Evolutionary conservation across 139 green algal species (phyloP), one percentile per base, ranked within the genome.

Genomic region (Auxenochlorella pyrenoidosa): DNA sequence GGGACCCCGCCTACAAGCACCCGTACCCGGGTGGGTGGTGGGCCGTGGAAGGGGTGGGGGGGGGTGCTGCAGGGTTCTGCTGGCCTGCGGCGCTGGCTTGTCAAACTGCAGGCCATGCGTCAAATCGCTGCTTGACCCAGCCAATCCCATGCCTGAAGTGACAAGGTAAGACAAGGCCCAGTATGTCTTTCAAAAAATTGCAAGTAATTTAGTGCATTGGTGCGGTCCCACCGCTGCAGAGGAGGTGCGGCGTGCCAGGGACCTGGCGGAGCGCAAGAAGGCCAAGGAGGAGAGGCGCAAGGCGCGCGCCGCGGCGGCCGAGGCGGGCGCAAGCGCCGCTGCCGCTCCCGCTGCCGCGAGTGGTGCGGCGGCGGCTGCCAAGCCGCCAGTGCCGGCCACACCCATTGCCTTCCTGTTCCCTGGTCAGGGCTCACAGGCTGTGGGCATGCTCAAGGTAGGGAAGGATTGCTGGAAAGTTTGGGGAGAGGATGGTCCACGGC

Each of bases 331-430:
- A 5, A 80, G n/a, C 3, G 32, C 72, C 0, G 0, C 22, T 0
- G 77, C 84, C 4, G 40, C 70, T 1, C 77, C 92, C 10, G 36
- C 44, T 12, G 63, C 60, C 3, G 36, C 54, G 10, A 63, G 54
- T 13, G 22, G 54, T 13, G 12, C 16, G 26, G 26, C 60, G 19
- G 51, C 71, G 34, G 81, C 79, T 32, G 79, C 68, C 51, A 66
- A 63, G 32, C 43, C 78, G 6, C 26, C 86, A 5, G 88, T 73
- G 28, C 88, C 87, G 22, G 60, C 63, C 41, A 88, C 76, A 3
- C 91, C 92, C 32, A 75, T 96, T 6, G 95, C 89, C 19, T 97
- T 98, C 81, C 85, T 99, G 34, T 99, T 99, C 82, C 97, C 97
- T 2, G 97, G 97, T 3, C 97, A 99, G 89, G 96, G 94, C 54